phyloP scores from a whole-genome alignment of 208 protist species.

The Trypanosoma mega region DNA sequence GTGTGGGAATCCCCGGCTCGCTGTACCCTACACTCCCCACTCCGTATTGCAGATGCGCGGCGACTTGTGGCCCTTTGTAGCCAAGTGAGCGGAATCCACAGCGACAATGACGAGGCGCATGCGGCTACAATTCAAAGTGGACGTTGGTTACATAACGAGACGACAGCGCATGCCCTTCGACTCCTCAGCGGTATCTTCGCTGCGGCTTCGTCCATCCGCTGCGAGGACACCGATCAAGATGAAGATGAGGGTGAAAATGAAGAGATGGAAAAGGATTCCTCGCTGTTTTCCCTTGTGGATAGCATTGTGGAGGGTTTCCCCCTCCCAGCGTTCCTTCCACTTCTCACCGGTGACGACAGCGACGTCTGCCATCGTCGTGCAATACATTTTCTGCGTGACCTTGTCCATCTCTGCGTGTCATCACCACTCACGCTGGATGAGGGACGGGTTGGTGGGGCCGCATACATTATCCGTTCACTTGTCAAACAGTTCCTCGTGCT shows the following conservation, averaged over 20 bases:
- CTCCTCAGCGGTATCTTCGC: slow-evolving; percentile 47
- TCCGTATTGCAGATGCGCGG: slow-evolving; percentile 26
- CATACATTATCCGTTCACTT: slow-evolving; percentile 35
- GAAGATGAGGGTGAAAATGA: slow-evolving; percentile 44
- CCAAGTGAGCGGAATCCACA: too few species aligned
- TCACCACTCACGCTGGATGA: slow-evolving; percentile 61
- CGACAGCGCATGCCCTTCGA: slow-evolving; percentile 35
- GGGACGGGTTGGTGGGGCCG: slow-evolving; percentile 40
- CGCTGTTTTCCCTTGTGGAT: slow-evolving; percentile 47
- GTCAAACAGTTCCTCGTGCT: slow-evolving; percentile 69
- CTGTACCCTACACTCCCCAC: slow-evolving; percentile 24
- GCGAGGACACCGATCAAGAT: slow-evolving; percentile 43
- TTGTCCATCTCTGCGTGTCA: slow-evolving; percentile 61
- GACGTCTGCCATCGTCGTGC: slow-evolving; percentile 31
- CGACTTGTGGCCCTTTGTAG: slow-evolving; percentile 19
- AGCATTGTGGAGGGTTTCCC: slow-evolving; percentile 48
- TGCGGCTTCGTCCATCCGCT: slow-evolving; percentile 42
- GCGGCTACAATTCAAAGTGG: too few species aligned
- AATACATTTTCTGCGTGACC: slow-evolving; percentile 39
- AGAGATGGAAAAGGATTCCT: slow-evolving; percentile 40
- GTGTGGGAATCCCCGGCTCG: slow-evolving; percentile 31
- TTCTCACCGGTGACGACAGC: slow-evolving; percentile 35
- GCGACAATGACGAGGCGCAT: too few species aligned
- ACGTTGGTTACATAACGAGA: too few species aligned
- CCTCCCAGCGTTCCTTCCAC: slow-evolving; percentile 39